Percentiles rank a stretch among this genome's conserved stretches.
phyloP scores from a whole-genome alignment of 1,284 basidiomycete genomes.

The Abortiporus biennis region DNA sequence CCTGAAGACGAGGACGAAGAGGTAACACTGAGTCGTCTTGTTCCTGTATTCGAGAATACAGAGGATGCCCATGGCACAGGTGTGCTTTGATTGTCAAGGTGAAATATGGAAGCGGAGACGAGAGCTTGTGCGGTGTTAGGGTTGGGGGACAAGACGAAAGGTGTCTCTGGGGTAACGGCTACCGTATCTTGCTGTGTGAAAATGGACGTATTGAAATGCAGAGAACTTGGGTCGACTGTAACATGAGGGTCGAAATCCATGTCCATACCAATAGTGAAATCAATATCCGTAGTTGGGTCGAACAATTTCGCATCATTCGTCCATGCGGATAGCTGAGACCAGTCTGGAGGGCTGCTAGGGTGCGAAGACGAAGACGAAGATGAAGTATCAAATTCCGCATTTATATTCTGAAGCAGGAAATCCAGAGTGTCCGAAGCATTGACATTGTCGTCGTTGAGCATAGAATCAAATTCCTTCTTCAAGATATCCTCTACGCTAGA shows the following conservation, averaged over 20 bases:
- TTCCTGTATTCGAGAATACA: not conserved
- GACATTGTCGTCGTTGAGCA: slow-evolving; percentile 11
- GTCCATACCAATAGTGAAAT: slow-evolving; percentile 36
- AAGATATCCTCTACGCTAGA: slow-evolving; percentile 16
- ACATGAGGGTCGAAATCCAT: slow-evolving; percentile 48
- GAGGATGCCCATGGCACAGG: slow-evolving; percentile 12
- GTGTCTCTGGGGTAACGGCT: slow-evolving; percentile 9
- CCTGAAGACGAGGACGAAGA: slow-evolving; percentile 31
- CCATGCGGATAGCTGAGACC: slow-evolving; percentile 44
- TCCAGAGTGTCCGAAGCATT: slow-evolving; percentile 19
- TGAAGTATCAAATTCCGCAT: slow-evolving; percentile 13
- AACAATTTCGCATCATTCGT: slow-evolving; percentile 29
- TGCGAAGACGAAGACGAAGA: slow-evolving; percentile 12
- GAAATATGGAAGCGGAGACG: slow-evolving; percentile 16
- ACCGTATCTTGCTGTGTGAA: slow-evolving; percentile 15
- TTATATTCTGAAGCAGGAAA: slow-evolving; percentile 25
- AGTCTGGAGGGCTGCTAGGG: slow-evolving; percentile 34
- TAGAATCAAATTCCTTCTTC: slow-evolving; percentile 13
- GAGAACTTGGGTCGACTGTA: slow-evolving; percentile 54
- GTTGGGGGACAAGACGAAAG: slow-evolving; percentile 10
- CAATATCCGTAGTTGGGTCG: slow-evolving; percentile 41
- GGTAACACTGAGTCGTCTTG: slow-evolving; percentile 28
- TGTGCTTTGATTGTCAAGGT: slow-evolving; percentile 11
- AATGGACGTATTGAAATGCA: slow-evolving; percentile 45
- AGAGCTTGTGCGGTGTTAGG: slow-evolving; percentile 8